A percentile compares a stretch with the other conserved stretches of the same genome.
These are phyloP conservation scores for Trichoderma orchidacearum DNA, from an alignment of 495 filamentous ascomycete species.

Conservation along the genomic window DNA sequence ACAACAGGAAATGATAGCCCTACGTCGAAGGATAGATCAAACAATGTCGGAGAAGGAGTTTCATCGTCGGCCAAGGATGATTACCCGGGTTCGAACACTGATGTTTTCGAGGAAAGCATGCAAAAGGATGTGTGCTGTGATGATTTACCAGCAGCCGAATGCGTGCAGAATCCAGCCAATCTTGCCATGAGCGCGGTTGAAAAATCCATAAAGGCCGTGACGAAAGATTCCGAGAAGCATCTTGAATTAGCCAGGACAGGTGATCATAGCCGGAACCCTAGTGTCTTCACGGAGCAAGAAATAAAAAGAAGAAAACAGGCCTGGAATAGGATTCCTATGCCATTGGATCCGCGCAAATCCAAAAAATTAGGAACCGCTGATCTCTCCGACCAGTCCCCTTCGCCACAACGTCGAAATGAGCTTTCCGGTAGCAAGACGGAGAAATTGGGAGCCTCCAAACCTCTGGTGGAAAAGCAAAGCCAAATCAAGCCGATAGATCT, in stretches of 20 bases:
- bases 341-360: neutral
- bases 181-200: neutral
- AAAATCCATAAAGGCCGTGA: neutral
- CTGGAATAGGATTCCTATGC: slow-evolving; percentile 1
- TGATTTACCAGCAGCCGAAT: neutral
- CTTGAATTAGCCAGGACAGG: neutral
- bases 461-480: neutral
- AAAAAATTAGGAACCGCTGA: neutral
- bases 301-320: neutral
- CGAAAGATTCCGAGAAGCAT: neutral
- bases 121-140: neutral
- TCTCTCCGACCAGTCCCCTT: neutral
- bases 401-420: neutral
- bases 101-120: neutral
- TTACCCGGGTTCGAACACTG: neutral
- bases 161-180: neutral
- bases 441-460: neutral
- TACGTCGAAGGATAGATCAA: neutral
- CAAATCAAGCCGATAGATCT: neutral
- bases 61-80: neutral
- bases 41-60: neutral
- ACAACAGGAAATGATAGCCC: neutral
- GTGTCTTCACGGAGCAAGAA: neutral
- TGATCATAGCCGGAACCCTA: neutral
- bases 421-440: neutral